A percentile compares a stretch with the other conserved stretches of the same genome.
Evolutionary conservation across 441 rosid genomes (phyloP).

Genomic region (Adansonia madagascariensis): DNA sequence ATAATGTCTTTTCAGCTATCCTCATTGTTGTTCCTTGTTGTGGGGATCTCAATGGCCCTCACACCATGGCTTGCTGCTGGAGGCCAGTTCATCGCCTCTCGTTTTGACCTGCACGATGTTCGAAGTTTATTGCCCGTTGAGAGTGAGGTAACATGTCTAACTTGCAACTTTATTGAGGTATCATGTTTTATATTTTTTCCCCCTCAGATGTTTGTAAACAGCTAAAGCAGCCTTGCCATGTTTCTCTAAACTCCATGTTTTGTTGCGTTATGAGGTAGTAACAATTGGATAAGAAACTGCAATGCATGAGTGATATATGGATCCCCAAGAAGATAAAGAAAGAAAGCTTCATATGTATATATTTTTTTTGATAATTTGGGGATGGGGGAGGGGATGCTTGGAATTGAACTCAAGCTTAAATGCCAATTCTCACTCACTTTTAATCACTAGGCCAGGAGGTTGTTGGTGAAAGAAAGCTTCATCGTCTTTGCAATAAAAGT

Average conservation of each 20-base stretch:
- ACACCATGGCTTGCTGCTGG: slow-evolving; percentile 99
- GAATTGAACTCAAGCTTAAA: no score
- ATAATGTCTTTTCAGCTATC: slow-evolving; percentile 93
- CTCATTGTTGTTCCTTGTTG: slow-evolving; percentile 91
- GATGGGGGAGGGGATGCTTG: no score
- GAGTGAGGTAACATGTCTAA: slow-evolving; percentile 71
- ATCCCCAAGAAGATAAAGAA: slow-evolving; percentile 20
- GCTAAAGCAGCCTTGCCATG: slow-evolving; percentile 21
- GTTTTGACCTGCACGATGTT: slow-evolving; percentile 90
- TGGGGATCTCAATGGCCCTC: slow-evolving; percentile 96
- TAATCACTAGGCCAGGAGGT: no score
- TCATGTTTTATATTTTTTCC: not conserved
- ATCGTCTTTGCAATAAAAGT: slow-evolving; percentile 3
- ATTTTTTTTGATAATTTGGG: no score
- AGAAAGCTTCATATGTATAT: not conserved
- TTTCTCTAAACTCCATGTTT: slow-evolving; percentile 29
- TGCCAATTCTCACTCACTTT: no score
- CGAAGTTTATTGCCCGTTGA: slow-evolving; percentile 91
- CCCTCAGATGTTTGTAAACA: slow-evolving; percentile 8
- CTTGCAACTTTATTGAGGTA: slow-evolving; percentile 10
- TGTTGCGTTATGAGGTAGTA: slow-evolving; percentile 16
- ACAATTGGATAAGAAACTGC: not conserved
- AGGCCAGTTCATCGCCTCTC: slow-evolving; percentile 91
- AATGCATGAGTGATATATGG: slow-evolving; percentile 14
- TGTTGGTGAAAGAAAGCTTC: not conserved